Percentiles rank a stretch among this genome's conserved stretches.
Evolutionary conservation across 2,329 filamentous ascomycete species (phyloP).

Genomic region (Aspergillus sp.): DNA sequence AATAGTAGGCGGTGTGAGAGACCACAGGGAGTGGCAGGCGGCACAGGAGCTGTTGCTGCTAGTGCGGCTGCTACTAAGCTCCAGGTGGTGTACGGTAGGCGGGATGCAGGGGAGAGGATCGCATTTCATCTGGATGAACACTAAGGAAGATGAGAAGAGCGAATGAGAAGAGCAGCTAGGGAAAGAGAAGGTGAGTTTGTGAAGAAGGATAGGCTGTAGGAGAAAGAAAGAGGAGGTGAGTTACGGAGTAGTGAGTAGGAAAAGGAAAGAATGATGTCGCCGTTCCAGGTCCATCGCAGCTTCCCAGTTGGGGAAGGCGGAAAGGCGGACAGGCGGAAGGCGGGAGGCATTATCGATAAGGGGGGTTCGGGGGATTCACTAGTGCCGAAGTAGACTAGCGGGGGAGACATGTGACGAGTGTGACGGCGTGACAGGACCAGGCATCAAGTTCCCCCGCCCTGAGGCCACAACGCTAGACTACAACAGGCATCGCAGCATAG

Average conservation of each 20-base stretch:
- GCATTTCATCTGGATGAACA: not conserved
- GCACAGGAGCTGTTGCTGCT: constrained; percentile 20
- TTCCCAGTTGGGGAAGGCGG: not conserved
- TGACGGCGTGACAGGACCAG: constrained; percentile 20
- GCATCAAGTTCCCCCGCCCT: constrained; percentile 31
- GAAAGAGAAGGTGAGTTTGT: not conserved
- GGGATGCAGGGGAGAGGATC: not conserved
- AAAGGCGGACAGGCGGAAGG: constrained; percentile 7
- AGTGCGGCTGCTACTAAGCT: not conserved
- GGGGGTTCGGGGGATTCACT: not conserved
- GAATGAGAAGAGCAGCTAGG: no score
- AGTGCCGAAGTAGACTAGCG: not conserved
- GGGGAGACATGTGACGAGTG: constrained; percentile 15
- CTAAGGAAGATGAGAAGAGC: no score
- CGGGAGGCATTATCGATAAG: constrained; percentile 32
- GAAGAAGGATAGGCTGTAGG: not conserved
- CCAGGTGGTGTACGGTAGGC: not conserved
- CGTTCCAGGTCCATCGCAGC: not conserved
- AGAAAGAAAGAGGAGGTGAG: not conserved
- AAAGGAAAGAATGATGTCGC: constrained; percentile 12
- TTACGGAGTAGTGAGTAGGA: not conserved
- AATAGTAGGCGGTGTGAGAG: constrained; percentile 10
- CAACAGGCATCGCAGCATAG: constrained; percentile 25
- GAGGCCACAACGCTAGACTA: constrained; percentile 28
- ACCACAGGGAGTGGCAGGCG: constrained; percentile 9